Evolutionary conservation across 164 flowering plant species (phyloP), one percentile per base, ranked within the genome.

Genomic region (Aristolochia californica): DNA sequence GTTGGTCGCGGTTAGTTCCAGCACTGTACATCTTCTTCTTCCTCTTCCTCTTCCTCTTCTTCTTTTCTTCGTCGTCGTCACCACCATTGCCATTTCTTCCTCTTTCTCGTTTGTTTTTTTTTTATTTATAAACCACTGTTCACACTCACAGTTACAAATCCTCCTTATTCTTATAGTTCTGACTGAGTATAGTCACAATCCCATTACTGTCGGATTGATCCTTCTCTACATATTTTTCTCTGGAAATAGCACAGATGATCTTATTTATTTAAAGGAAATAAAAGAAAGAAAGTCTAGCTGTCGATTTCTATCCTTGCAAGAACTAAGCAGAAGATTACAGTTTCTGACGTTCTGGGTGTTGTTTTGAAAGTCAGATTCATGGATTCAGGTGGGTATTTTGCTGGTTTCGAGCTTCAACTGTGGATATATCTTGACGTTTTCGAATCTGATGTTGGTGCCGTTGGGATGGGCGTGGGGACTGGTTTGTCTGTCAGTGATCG

Each of bases 391-490:
- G 43, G 80, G 81, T 14, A 43, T 80, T 38, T 7, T 83, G 68
- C 68, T 83, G 24, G 72, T 68, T 2, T 72, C 77, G 15, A 25
- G 75, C 64, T 75, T 75, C 74, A 78, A 72, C 72, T 70, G 80
- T 43, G 84, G 80, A 1, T 80, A 77, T 55, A 70, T 83, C 58
- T 34, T 83, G 69, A 75, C 68, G 50, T 80, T 68, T 45, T 78
- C 88, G 5, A 74, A 68, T 50, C 73, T 75, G 20, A 80, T 78
- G 59, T 22, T 83, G 71, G 79, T 69, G 58, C 84, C 84, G 0
- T 59, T 83, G 54, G 84, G 88, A 21, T 80, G 83, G 84, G 30
- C 57, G 49, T 78, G 79, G 77, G 88, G 88, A 5, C 21, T 71
- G 13, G 18, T 63, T n/a, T 64, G 78, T 67, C 52, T 83, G 57